Conservation (phyloP, 352 stramenopile genomes). For the Heterotrichella gracilis region DNA sequence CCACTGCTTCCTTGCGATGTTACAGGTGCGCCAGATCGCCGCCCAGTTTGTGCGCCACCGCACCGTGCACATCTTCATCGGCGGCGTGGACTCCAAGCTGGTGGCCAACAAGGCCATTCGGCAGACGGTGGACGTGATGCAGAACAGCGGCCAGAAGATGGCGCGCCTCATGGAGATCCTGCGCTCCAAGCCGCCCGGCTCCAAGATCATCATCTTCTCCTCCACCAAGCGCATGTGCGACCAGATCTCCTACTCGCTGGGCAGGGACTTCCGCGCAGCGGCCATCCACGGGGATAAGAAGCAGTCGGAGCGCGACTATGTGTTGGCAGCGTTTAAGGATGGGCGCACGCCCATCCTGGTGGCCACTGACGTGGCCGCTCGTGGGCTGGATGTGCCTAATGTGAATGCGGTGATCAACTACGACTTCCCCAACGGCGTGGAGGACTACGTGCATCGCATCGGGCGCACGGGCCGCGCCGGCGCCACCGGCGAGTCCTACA, state of each 20-base stretch:
- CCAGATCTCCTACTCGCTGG: constrained; percentile 61
- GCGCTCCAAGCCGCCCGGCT: constrained; percentile 43
- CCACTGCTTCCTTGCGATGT: too few species aligned
- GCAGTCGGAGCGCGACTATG: constrained; percentile 78
- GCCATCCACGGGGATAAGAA: constrained; percentile 96
- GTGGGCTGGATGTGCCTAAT: constrained; percentile 93
- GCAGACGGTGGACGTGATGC: too few species aligned
- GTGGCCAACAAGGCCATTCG: constrained; percentile 89
- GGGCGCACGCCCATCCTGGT: constrained; percentile 67
- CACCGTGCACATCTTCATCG: too few species aligned
- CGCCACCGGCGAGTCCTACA: constrained; percentile 38
- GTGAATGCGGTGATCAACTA: constrained; percentile 97
- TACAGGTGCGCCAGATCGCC: too few species aligned
- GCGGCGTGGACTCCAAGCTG: too few species aligned
- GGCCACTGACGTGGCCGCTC: constrained; percentile 90
- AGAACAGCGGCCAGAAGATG: too few species aligned
- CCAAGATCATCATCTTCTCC: constrained; percentile 88
- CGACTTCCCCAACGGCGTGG: constrained; percentile 89
- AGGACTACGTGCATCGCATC: constrained; percentile 91
- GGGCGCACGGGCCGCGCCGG: constrained; percentile 80
- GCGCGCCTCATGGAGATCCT: constrained; percentile 31
- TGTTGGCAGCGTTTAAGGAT: constrained; percentile 77
- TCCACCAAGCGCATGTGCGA: constrained; percentile 93
- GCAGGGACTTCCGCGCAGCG: constrained; percentile 58
- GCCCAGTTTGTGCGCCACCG: too few species aligned